Evolutionary conservation across 2,329 filamentous ascomycete genomes (phyloP), one percentile per base, ranked within the genome.

Genomic region (Escovopsis sp.): DNA sequence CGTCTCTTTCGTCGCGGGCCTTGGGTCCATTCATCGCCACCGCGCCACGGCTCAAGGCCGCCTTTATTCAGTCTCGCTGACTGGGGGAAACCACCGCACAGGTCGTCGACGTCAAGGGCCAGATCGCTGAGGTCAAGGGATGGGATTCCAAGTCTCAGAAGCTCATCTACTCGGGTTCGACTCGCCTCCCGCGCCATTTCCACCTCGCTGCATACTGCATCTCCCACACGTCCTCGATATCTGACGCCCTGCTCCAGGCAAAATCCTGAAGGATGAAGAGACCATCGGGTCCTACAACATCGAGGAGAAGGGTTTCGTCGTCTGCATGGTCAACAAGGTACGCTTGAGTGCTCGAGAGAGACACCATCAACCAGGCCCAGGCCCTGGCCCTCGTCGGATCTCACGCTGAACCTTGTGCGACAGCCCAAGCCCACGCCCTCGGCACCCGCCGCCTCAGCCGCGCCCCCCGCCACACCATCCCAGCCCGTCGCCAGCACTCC

Each of bases 281-380:
- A 94, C 88, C 3, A 84, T 98, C 54, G 86, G 87, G 64, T 88
- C 85, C 35, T 96, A 96, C 71, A 94, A 86, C 67, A 96, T 98
- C 49, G 89, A 98, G 66, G 91, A 96, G 75, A 98, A 96, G 73
- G 91, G 91, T 33, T 98, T 96, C 62, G 87, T 98, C 56, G 91
- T 98, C 47, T 98, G 91, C 69, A 94, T 98, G 80, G 81, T 94
- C 55, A 86, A 85, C 60, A 96, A 96, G 84, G 88, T 94, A 69
- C 49, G 63, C 8, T 15, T 15, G 15, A 15, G 15, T 15, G 15
- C 15, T 15, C 15, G 15, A 15, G 15, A 15, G 15, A 15, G 2
- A 15, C 15, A 15, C 15, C 15, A 19, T n/a, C 7, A 33, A 33
- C 35, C 19, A n/a, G 15, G 15, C 15, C 15, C 15, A 15, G 15